Evolutionary conservation across 805 yeast genomes (phyloP), one percentile per base, ranked within the genome.

Genomic region (Candida fluviatilis): DNA sequence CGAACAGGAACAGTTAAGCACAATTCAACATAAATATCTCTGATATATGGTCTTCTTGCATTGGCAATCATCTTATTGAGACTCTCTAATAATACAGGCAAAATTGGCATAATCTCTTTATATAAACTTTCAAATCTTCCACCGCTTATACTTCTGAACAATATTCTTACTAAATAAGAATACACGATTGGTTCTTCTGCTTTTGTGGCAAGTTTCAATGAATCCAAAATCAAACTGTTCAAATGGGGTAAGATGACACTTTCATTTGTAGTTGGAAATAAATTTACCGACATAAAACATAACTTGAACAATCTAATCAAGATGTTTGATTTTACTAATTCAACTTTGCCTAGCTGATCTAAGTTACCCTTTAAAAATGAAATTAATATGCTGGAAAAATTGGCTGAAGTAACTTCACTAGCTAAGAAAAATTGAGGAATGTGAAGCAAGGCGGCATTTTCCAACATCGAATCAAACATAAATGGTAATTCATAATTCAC

Each of bases 1-100:
- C 99, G 71, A 1, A 93, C 99, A 0, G 99, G 99, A 5, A 93
- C 97, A 0, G 96, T 90, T 43, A 93, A 70, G 54, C 99, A 93
- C 35, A 93, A 69, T 55, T 93, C 99, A 35, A 93, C 98, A 53
- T 90, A 93, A 3, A 93, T 78, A 55, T 93, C 98, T 38, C 95
- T 75, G 54, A 93, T 98, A 47, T 85, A 91, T 0, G 95, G 88
- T 30, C 89, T 71, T 38, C 95, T 72, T 2, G 98, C 89, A 17
- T 88, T 84, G 18, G 80, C 73, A 29, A 93, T 80, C 69, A 90
- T 73, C 49, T 86, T 76, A 57, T 91, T 91, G 47, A 93, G 71
- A 2, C 95, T 82, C 46, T 89, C 96, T 30, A 93, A 66, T 30
- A 93, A 65, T 1, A 85, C 88, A 40, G 95, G 98, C 31, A 93